Conservation (phyloP, 169 alveolate species). For the Neospora caninum region DNA sequence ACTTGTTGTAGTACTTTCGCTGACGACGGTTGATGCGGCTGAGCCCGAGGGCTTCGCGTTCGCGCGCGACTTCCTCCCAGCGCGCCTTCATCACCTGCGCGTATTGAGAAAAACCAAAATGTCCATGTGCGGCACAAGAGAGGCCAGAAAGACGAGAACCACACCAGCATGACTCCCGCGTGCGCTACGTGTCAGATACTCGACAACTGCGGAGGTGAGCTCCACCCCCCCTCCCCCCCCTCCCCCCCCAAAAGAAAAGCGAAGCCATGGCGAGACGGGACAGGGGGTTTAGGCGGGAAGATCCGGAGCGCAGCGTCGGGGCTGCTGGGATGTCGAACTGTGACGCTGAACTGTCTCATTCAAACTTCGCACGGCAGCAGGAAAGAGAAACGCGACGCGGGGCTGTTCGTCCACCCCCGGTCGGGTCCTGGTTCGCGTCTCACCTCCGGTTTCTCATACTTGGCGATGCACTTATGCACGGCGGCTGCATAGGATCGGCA, state of each 20-base stretch:
- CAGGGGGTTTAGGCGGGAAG: too few species aligned
- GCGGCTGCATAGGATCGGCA: conserved; percentile 14
- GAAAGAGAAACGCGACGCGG: not conserved
- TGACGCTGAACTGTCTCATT: too few species aligned
- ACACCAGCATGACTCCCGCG: not conserved
- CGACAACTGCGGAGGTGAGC: too few species aligned
- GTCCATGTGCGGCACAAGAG: too few species aligned
- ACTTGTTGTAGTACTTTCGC: conserved; percentile 51
- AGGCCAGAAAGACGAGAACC: not conserved
- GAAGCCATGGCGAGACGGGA: too few species aligned
- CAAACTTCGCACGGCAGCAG: too few species aligned
- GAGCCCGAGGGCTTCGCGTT: conserved; percentile 47
- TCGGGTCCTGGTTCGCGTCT: not conserved
- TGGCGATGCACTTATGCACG: conserved; percentile 27
- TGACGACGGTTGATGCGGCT: not conserved
- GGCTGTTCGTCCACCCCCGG: not conserved
- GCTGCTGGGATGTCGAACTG: too few species aligned
- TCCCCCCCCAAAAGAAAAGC: not conserved
- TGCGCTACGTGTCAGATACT: not conserved
- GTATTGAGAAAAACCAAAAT: not conserved
- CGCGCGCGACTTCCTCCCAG: not conserved
- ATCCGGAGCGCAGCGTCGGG: too few species aligned
- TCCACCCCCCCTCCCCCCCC: too few species aligned
- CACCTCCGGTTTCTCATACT: conserved; percentile 43
- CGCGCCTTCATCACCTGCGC: conserved; percentile 29